Evolutionary conservation across 305 asterid species (phyloP).

Genomic region (Solanum aculeatissimum): DNA sequence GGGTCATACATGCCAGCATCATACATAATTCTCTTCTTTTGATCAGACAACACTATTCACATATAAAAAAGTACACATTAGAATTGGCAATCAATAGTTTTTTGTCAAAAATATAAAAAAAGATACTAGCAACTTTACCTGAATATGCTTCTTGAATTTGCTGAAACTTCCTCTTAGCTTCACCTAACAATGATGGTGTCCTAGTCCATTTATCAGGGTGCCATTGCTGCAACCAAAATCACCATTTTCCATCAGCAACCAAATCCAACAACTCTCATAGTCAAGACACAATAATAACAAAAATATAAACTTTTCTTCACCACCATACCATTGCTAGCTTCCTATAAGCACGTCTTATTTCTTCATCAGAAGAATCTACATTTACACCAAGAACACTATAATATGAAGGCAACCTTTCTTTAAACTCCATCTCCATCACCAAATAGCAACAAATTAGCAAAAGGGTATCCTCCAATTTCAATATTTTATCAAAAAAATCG

Average conservation of each 20-base stretch:
- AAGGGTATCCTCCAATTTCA: not conserved
- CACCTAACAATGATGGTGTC: slow-evolving; percentile 42
- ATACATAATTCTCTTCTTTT: slow-evolving; percentile 49
- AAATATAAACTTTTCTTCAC: not conserved
- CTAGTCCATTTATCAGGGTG: slow-evolving; percentile 79
- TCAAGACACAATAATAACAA: not conserved
- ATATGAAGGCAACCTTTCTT: slow-evolving; percentile 9
- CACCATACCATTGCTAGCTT: slow-evolving; percentile 30
- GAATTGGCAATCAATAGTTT: not conserved
- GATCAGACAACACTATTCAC: slow-evolving; percentile 58
- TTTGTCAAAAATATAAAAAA: not conserved
- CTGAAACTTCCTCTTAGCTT: slow-evolving; percentile 68
- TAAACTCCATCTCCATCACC: slow-evolving; percentile 1
- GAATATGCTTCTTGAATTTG: slow-evolving; percentile 91
- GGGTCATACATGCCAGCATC: slow-evolving; percentile 58
- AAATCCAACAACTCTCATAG: not conserved
- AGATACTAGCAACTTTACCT: slow-evolving; percentile 21
- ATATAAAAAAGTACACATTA: not conserved
- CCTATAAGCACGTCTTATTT: slow-evolving; percentile 24
- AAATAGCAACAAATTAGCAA: not conserved
- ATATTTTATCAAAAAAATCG: not conserved
- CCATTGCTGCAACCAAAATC: slow-evolving; percentile 59
- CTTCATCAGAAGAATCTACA: slow-evolving; percentile 21
- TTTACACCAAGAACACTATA: slow-evolving; percentile 23
- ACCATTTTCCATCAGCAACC: not conserved